Base-by-base conservation (phyloP, 106 monocot species). In the Gastrodia elata region DNA sequence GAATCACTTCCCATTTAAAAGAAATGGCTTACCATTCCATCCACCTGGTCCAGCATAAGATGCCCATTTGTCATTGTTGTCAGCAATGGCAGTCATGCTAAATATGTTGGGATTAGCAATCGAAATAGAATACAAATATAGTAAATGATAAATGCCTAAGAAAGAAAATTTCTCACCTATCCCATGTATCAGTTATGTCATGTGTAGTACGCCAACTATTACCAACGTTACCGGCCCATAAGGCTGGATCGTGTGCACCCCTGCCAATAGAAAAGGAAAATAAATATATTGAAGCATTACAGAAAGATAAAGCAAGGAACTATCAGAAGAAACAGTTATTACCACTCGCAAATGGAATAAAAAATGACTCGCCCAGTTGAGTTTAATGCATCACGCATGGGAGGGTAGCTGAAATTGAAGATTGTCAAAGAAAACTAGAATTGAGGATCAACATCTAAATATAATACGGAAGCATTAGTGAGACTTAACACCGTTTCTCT, bases 21-120 rank as follows among this genome's bases (percentile, higher is more conserved):
- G 43, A 9, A 41, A 14, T 34, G 14, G 15, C 10, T 48, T 85
- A 98, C 97, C 97, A 79, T 98, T 98, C 97, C 97, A 98, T 81
- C 97, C 97, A 78, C 97, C 97, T 71, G 97, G 97, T 22, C 93
- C 93, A 13, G 97, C 97, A 93, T 91, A 98, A 64, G 97, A 93
- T 67, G 97, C 97, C 97, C 97, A 98, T 74, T 93, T 91, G 75
- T 98, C 80, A 85, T 98, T 98, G 59, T 83, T 58, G 74, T 98
- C 93, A 71, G 93, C 93, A 80, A 88, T 90, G 2, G 88, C 69
- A 27, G 93, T 98, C 97, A 98, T 93, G 75, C 97, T 97, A 73
- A 59, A 77, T 4, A 33, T n/a, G 68, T 15, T 8, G 8, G 56
- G 5, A 69, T 40, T 40, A 37, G 20, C 6, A 69, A 40, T n/a